Evolutionary conservation across 108 stramenopile genomes (phyloP).

Genomic region (Nitzschia putrida): DNA sequence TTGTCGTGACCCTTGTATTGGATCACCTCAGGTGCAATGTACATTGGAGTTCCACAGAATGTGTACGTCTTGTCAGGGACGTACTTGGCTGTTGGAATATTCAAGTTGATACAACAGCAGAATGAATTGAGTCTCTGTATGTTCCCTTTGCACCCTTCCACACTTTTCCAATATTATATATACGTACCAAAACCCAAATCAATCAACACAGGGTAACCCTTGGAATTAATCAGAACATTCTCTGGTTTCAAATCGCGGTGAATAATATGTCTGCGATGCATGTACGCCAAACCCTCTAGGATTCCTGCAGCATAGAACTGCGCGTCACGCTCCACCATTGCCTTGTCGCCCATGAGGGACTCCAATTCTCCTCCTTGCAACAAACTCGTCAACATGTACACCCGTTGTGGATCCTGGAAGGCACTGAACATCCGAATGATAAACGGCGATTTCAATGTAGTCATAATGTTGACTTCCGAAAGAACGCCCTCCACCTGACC

Average conservation of each 20-base stretch:
- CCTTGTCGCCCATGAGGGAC: slow-evolving; percentile 51
- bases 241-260: slow-evolving; percentile 87
- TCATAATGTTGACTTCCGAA: slow-evolving; percentile 84
- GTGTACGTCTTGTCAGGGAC: slow-evolving; percentile 86
- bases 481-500: slow-evolving; percentile 80
- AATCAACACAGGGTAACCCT: slow-evolving; percentile 68
- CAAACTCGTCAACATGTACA: slow-evolving; percentile 68
- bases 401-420: slow-evolving; percentile 62
- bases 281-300: slow-evolving; percentile 62
- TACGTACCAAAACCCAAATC: slow-evolving; percentile 73
- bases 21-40: slow-evolving; percentile 81
- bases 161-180: background rate
- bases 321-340: slow-evolving; percentile 34
- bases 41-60: slow-evolving; percentile 92
- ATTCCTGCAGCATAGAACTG: slow-evolving; percentile 56
- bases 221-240: slow-evolving; percentile 63
- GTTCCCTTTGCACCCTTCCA: background rate
- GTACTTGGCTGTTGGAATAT: slow-evolving; percentile 45
- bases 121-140: background rate
- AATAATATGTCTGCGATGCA: slow-evolving; percentile 77
- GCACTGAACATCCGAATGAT: slow-evolving; percentile 85
- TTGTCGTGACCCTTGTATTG: slow-evolving; percentile 45
- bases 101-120: background rate
- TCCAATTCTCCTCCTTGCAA: slow-evolving; percentile 72
- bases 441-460: slow-evolving; percentile 81